These are phyloP conservation scores for Schizochytrium sp. DNA, from an alignment of 108 stramenopile species.

Conservation along the genomic window DNA sequence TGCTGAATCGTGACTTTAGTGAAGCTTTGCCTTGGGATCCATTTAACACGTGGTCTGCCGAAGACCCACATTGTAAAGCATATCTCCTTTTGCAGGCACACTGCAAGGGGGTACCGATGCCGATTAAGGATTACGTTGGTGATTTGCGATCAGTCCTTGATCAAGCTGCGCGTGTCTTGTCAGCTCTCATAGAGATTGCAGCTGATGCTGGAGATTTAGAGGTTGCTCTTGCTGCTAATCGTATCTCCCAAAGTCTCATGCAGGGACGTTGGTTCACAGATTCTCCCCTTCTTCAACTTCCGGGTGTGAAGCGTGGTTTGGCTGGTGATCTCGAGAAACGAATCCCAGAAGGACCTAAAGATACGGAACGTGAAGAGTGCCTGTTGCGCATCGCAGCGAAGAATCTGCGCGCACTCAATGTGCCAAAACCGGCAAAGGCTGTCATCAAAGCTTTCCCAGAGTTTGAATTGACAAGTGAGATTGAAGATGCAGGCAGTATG, in stretches of 20 bases:
- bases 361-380: background rate
- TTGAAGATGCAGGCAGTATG: background rate
- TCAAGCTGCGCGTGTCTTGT: slow-evolving; percentile 91
- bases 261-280: slow-evolving; percentile 15
- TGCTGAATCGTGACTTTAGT: slow-evolving; percentile 90
- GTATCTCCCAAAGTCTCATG: background rate
- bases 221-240: background rate
- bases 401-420: background rate
- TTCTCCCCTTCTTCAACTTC: background rate
- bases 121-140: slow-evolving; percentile 96
- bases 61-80: slow-evolving; percentile 91
- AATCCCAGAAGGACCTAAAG: background rate
- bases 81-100: slow-evolving; percentile 93
- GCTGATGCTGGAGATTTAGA: slow-evolving; percentile 72
- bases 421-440: background rate
- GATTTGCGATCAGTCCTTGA: slow-evolving; percentile 95
- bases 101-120: slow-evolving; percentile 84
- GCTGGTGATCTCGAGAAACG: background rate
- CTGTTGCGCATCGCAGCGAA: slow-evolving; percentile 36
- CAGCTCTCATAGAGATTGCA: slow-evolving; percentile 93
- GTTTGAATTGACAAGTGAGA: background rate
- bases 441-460: background rate
- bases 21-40: slow-evolving; percentile 84
- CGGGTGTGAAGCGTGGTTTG: slow-evolving; percentile 3
- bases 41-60: slow-evolving; percentile 72